Percentiles rank a stretch among this genome's conserved stretches.
Evolutionary conservation across 208 protist species (phyloP).

Genomic region (Kentomonas sorsogonicus): DNA sequence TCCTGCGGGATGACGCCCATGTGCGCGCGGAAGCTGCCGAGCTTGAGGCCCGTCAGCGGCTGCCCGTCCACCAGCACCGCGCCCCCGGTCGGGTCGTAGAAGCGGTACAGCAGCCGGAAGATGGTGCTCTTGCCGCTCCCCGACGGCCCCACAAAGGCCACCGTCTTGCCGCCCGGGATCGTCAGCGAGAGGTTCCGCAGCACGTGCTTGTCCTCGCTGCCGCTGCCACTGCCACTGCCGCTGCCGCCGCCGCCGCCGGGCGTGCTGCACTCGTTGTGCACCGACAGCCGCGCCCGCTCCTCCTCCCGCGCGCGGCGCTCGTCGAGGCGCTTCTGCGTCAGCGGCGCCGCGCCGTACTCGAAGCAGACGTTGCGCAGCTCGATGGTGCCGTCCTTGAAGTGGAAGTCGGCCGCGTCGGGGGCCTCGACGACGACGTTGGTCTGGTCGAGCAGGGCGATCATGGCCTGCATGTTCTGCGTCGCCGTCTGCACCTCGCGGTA

Average conservation of each 20-base stretch:
- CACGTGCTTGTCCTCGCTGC: slow-evolving; percentile 20
- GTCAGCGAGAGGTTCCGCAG: slow-evolving; percentile 81
- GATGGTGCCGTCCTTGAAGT: slow-evolving; percentile 77
- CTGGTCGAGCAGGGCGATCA: slow-evolving; percentile 87
- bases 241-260: slow-evolving; percentile 5
- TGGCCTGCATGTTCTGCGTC: slow-evolving; percentile 93
- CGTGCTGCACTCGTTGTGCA: too few relatives aligned
- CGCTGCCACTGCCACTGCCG: slow-evolving; percentile 6
- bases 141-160: slow-evolving; percentile 92
- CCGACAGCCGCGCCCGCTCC: too few relatives aligned
- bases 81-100: slow-evolving; percentile 91
- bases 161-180: slow-evolving; percentile 81
- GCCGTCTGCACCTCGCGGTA: slow-evolving; percentile 92
- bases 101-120: slow-evolving; percentile 93
- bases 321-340: slow-evolving; percentile 27
- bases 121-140: slow-evolving; percentile 94
- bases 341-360: too few relatives aligned
- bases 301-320: too few relatives aligned
- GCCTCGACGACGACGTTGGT: slow-evolving; percentile 38
- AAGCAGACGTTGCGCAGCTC: slow-evolving; percentile 87
- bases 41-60: slow-evolving; percentile 69
- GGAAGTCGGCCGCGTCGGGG: slow-evolving; percentile 47
- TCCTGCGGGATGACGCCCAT: slow-evolving; percentile 96
- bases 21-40: slow-evolving; percentile 73
- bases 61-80: slow-evolving; percentile 91